A percentile compares a stretch with the other conserved stretches of the same genome.
phyloP scores from a whole-genome alignment of 106 monocot species.

The Dendrobium catenatum region DNA sequence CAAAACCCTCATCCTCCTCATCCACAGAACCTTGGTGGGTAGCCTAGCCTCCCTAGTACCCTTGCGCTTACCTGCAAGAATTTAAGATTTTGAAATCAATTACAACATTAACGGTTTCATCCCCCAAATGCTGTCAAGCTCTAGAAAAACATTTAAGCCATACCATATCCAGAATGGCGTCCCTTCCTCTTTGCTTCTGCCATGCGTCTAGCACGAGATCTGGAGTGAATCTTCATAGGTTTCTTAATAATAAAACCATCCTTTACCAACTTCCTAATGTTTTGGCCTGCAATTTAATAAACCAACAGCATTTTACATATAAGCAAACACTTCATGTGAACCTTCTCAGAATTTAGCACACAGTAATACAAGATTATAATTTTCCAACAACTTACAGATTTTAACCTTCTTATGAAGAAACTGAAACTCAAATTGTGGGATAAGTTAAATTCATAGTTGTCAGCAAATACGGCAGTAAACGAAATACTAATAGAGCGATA shows the following conservation, averaged over 20 bases:
- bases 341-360: no score
- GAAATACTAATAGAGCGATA: no score
- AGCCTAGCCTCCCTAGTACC: slow-evolving; percentile 58
- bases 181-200: slow-evolving; percentile 46
- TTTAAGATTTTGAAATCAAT: neutral
- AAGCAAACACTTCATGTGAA: no score
- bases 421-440: no score
- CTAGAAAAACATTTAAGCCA: neutral
- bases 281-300: slow-evolving; percentile 20
- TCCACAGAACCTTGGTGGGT: slow-evolving; percentile 47
- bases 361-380: no score
- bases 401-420: no score
- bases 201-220: slow-evolving; percentile 28
- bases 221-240: slow-evolving; percentile 35
- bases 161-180: slow-evolving; percentile 53
- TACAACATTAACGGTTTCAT: neutral
- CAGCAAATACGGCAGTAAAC: no score
- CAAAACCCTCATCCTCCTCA: slow-evolving; percentile 44
- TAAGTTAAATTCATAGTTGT: no score
- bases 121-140: neutral
- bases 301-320: neutral
- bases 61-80: slow-evolving; percentile 34
- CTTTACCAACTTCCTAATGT: slow-evolving; percentile 35
- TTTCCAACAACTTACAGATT: no score
- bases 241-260: slow-evolving; percentile 41